Conservation (phyloP, 2,329 filamentous ascomycete genomes). For the Nemania sp. region DNA sequence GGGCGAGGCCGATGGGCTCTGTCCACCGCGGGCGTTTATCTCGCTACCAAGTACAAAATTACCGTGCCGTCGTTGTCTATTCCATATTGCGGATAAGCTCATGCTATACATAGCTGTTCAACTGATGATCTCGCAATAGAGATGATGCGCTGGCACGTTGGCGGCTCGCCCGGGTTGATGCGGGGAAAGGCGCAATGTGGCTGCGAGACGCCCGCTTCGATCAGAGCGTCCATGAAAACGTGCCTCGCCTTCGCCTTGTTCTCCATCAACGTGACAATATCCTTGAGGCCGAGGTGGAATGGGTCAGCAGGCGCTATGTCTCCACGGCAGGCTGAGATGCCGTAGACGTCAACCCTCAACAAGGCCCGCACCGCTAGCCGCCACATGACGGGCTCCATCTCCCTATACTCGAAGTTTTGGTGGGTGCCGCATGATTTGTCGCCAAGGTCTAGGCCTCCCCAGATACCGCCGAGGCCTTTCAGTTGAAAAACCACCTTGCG, state of each 20-base stretch:
- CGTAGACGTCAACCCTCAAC: constrained; percentile 62
- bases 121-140: constrained; percentile 59
- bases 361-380: constrained; percentile 57
- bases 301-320: constrained; percentile 27
- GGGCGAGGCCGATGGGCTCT: background rate
- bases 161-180: constrained; percentile 43
- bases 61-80: background rate
- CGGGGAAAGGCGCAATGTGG: constrained; percentile 32
- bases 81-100: constrained; percentile 21
- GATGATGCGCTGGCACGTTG: constrained; percentile 57
- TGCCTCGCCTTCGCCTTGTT: constrained; percentile 54
- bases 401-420: constrained; percentile 46
- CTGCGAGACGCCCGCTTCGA: constrained; percentile 46
- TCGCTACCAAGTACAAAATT: background rate
- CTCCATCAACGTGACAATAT: constrained; percentile 59
- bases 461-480: constrained; percentile 53
- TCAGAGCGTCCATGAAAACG: constrained; percentile 52
- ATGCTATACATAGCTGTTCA: constrained; percentile 60
- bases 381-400: constrained; percentile 60
- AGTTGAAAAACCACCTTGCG: constrained; percentile 52
- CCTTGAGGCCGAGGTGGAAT: constrained; percentile 56
- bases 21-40: background rate
- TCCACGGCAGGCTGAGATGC: constrained; percentile 40
- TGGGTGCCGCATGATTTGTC: constrained; percentile 35
- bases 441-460: constrained; percentile 39